Evolutionary conservation across 2,329 filamentous ascomycete species (phyloP).

Genomic region (Arthroderma sp.): DNA sequence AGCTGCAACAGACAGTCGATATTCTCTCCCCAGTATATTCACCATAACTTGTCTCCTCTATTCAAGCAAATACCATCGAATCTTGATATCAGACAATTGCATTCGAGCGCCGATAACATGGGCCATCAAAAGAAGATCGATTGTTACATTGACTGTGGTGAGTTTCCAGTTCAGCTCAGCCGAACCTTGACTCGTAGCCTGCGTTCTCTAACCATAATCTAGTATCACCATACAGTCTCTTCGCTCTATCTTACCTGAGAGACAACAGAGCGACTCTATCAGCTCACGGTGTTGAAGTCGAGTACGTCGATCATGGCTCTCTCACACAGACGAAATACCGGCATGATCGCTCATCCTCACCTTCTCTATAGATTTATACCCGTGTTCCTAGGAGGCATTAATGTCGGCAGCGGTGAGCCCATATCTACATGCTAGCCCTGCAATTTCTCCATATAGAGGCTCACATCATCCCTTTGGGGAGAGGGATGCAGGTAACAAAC

Average conservation of each 20-base stretch:
- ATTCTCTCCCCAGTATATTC: too few species aligned
- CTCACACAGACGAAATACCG: background rate
- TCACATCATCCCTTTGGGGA: background rate
- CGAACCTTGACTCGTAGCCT: background rate
- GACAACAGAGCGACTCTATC: conserved; percentile 42
- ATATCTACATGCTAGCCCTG: background rate
- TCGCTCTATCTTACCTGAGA: conserved; percentile 44
- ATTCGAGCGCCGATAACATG: background rate
- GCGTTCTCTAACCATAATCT: background rate
- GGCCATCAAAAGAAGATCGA: conserved; percentile 38
- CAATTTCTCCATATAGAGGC: background rate
- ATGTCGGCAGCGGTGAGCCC: conserved; percentile 41
- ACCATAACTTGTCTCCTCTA: too few species aligned
- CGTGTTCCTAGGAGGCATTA: conserved; percentile 57
- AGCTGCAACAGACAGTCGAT: too few species aligned
- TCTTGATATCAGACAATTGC: too few species aligned
- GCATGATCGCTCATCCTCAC: background rate
- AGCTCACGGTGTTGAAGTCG: conserved; percentile 48
- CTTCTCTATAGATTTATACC: conserved; percentile 47
- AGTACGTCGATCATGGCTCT: conserved; percentile 37
- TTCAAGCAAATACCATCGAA: too few species aligned
- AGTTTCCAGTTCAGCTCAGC: conserved; percentile 11
- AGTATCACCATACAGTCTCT: conserved; percentile 51
- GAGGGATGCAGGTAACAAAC: conserved; percentile 49
- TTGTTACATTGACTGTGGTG: conserved; percentile 55